These are phyloP conservation scores for Begonia peltatifolia DNA, from an alignment of 306 rosid species.

Conservation along the genomic window DNA sequence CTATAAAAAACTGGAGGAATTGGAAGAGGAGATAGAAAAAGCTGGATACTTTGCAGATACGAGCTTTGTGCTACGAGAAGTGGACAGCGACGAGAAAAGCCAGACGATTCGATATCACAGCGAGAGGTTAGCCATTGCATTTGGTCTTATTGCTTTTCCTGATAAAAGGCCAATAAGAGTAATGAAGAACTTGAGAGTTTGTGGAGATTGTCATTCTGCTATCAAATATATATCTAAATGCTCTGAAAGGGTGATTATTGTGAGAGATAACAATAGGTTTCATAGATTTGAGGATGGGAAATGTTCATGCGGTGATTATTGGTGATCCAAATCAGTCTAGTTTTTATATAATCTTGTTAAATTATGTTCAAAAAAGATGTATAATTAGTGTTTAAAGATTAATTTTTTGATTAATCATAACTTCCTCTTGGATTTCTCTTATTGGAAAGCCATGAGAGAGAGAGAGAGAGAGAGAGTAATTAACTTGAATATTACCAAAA, in stretches of 20 bases:
- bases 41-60: constrained; percentile 88
- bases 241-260: constrained; percentile 51
- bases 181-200: constrained; percentile 83
- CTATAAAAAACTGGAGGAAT: constrained; percentile 62
- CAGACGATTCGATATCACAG: constrained; percentile 58
- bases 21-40: constrained; percentile 57
- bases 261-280: constrained; percentile 71
- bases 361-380: not conserved
- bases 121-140: constrained; percentile 79
- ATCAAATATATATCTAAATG: constrained; percentile 79
- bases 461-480: no score
- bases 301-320: constrained; percentile 78
- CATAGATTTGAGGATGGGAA: constrained; percentile 79
- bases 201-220: constrained; percentile 86
- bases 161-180: constrained; percentile 60
- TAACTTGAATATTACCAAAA: no score
- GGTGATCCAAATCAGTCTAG: constrained; percentile 26
- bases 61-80: constrained; percentile 60
- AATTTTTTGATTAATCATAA: no score
- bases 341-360: no score
- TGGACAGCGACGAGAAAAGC: constrained; percentile 58
- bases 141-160: constrained; percentile 57
- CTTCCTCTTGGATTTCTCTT: no score
- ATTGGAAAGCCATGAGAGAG: no score
- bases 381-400: no score